phyloP scores from a whole-genome alignment of 169 alveolate genomes.

The Cryptosporidium baileyi region DNA sequence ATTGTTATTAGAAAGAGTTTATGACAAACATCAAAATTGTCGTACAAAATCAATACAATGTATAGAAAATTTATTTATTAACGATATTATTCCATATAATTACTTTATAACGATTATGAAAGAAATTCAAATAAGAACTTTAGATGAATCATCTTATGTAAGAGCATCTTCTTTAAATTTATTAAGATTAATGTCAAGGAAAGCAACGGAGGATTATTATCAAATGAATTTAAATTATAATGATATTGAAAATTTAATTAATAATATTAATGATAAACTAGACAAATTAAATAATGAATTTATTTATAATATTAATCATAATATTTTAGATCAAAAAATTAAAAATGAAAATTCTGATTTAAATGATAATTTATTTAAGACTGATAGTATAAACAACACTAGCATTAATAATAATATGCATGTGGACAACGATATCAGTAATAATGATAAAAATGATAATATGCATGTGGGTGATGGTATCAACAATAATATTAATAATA shows the following conservation, averaged over 20 bases:
- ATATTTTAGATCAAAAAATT: not conserved
- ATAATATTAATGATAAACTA: not conserved
- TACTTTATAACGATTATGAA: not conserved
- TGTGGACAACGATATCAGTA: too few relatives aligned
- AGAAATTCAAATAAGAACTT: conserved; percentile 16
- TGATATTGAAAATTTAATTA: not conserved
- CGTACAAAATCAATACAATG: conserved; percentile 36
- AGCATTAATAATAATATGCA: too few relatives aligned
- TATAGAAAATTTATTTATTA: not conserved
- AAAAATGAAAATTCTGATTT: not conserved
- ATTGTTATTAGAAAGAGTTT: conserved; percentile 39
- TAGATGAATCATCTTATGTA: conserved; percentile 56
- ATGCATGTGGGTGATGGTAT: too few relatives aligned
- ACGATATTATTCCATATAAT: conserved; percentile 36
- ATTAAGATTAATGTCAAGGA: conserved; percentile 34
- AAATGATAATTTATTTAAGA: too few relatives aligned
- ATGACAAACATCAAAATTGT: conserved; percentile 45
- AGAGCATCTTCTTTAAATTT: conserved; percentile 45
- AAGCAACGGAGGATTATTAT: conserved; percentile 52
- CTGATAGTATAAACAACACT: too few relatives aligned
- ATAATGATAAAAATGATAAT: not conserved
- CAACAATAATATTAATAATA: not conserved
- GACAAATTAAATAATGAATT: not conserved
- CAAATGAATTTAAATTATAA: conserved; percentile 42
- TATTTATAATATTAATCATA: conserved; percentile 1